phyloP scores from a whole-genome alignment of 495 filamentous ascomycete genomes.

The Schizothecium vesticola region DNA sequence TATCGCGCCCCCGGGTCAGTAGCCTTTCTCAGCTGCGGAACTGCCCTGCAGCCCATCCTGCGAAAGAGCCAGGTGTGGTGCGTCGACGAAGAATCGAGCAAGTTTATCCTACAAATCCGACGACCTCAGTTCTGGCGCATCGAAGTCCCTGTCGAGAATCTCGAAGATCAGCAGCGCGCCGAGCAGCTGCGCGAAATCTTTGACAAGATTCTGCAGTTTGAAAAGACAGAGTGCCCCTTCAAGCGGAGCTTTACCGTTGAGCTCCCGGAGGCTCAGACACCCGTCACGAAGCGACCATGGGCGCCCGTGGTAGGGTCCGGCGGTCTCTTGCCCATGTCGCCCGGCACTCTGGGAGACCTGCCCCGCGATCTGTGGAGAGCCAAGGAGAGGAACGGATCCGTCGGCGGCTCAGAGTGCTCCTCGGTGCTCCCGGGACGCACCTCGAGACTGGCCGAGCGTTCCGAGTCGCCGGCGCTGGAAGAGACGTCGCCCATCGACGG shows the following conservation, averaged over 20 bases:
- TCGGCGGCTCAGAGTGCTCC: neutral
- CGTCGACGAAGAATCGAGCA: conserved; percentile 72
- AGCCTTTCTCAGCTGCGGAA: conserved; percentile 78
- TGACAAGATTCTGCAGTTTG: conserved; percentile 67
- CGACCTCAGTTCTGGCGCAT: conserved; percentile 82
- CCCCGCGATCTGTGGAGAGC: conserved; percentile 14
- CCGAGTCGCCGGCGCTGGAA: neutral
- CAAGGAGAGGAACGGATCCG: conserved; percentile 1
- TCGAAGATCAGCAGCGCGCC: conserved; percentile 55
- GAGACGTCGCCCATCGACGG: neutral
- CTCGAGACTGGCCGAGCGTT: neutral
- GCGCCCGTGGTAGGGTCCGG: conserved; percentile 50
- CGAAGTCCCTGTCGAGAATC: conserved; percentile 62
- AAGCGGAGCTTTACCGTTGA: conserved; percentile 67
- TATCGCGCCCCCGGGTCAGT: conserved; percentile 77
- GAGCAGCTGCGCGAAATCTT: conserved; percentile 65
- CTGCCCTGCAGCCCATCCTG: conserved; percentile 73
- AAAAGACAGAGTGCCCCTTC: conserved; percentile 85
- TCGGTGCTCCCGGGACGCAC: neutral
- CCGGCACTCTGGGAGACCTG: conserved; percentile 23
- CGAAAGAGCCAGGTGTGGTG: conserved; percentile 90
- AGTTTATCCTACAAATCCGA: conserved; percentile 75
- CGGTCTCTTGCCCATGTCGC: conserved; percentile 20
- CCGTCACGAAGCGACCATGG: conserved; percentile 64
- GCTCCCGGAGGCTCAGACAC: conserved; percentile 64